Evolutionary conservation across 164 flowering plant genomes (phyloP).

Genomic region (Vitis labrusca): DNA sequence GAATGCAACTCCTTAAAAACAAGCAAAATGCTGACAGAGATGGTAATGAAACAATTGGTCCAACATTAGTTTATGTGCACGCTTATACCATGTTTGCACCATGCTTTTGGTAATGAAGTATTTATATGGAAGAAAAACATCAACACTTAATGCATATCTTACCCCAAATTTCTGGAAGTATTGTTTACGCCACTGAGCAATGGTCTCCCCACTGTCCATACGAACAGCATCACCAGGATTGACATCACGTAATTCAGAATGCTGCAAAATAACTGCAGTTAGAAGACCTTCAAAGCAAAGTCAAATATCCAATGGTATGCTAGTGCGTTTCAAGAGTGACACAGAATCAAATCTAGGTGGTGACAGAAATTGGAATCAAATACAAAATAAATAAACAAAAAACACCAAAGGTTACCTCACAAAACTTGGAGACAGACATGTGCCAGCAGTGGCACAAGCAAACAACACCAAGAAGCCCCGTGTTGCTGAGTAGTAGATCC

Average conservation of each 20-base stretch:
- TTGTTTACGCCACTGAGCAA: conserved; percentile 62
- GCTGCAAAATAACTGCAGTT: conserved; percentile 36
- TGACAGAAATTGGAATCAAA: neutral
- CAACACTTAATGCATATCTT: neutral
- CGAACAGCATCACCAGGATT: conserved; percentile 65
- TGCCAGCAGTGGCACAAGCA: conserved; percentile 60
- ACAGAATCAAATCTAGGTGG: neutral
- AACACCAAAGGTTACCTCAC: conserved; percentile 43
- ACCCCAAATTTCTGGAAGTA: conserved; percentile 46
- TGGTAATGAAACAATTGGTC: too few relatives aligned
- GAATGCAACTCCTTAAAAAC: too few relatives aligned
- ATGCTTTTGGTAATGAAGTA: too few relatives aligned
- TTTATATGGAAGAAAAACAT: too few relatives aligned
- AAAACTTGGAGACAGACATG: conserved; percentile 61
- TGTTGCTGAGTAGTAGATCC: conserved; percentile 55
- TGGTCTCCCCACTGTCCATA: conserved; percentile 60
- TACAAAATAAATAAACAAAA: neutral
- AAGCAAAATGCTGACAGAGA: too few relatives aligned
- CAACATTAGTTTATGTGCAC: too few relatives aligned
- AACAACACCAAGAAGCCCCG: conserved; percentile 57
- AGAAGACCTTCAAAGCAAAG: neutral
- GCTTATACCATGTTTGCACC: too few relatives aligned
- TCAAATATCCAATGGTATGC: neutral
- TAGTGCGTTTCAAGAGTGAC: neutral
- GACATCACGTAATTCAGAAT: conserved; percentile 51